These are phyloP conservation scores for Gautieria morchelliformis DNA, from an alignment of 768 basidiomycete genomes.

Conservation along the genomic window DNA sequence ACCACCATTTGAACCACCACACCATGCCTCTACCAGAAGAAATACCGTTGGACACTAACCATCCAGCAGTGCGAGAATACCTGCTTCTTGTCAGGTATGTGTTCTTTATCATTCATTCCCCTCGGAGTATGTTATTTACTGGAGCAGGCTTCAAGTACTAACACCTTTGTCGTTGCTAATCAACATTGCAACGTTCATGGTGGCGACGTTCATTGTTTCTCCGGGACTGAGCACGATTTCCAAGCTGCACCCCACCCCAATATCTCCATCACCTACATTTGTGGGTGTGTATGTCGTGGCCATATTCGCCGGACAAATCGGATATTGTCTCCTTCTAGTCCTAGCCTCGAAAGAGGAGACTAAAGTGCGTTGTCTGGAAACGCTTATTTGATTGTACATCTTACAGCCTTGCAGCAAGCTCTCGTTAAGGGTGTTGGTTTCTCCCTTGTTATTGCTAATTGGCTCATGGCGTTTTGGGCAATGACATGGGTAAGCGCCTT, in stretches of 20 bases:
- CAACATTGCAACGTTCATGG: conserved; percentile 60
- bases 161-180: conserved; percentile 79
- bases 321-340: conserved; percentile 75
- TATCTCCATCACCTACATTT: conserved; percentile 54
- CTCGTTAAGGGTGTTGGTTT: conserved; percentile 74
- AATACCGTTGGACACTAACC: conserved; percentile 47
- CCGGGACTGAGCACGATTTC: conserved; percentile 56
- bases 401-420: conserved; percentile 33
- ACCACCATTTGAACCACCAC: too few species aligned
- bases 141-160: conserved; percentile 65
- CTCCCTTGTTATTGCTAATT: conserved; percentile 67
- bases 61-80: conserved; percentile 57
- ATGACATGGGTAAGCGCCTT: conserved; percentile 54
- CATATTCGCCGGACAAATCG: conserved; percentile 61
- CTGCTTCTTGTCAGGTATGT: conserved; percentile 50
- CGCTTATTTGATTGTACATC: not conserved
- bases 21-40: conserved; percentile 22
- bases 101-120: not conserved
- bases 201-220: conserved; percentile 57
- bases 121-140: conserved; percentile 5
- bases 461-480: conserved; percentile 73
- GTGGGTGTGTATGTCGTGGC: conserved; percentile 52
- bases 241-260: conserved; percentile 49
- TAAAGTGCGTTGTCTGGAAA: conserved; percentile 38
- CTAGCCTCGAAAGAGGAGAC: conserved; percentile 67